phyloP scores from a whole-genome alignment of 768 basidiomycete genomes.

The Suillus sp. region DNA sequence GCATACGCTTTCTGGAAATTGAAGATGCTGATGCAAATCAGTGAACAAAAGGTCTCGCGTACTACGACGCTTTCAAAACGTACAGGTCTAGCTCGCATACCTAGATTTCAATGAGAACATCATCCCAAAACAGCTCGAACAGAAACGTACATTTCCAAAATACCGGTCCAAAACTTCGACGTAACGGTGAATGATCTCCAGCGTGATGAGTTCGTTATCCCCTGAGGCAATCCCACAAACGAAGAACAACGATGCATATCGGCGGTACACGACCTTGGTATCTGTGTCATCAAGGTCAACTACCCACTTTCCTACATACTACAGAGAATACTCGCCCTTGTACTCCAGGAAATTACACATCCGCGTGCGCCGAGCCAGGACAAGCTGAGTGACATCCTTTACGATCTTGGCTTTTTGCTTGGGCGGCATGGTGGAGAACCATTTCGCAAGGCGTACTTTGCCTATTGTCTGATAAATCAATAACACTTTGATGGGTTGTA shows the following conservation, averaged over 20 bases:
- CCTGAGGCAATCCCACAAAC: constrained; percentile 79
- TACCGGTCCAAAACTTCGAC: constrained; percentile 83
- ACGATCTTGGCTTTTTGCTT: constrained; percentile 89
- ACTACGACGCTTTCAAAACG: constrained; percentile 25
- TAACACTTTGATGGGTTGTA: constrained; percentile 11
- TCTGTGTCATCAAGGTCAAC: constrained; percentile 40
- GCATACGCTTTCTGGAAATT: constrained; percentile 97
- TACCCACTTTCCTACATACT: constrained; percentile 22
- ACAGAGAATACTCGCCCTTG: constrained; percentile 65
- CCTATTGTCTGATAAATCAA: constrained; percentile 47
- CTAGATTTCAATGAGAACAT: constrained; percentile 35
- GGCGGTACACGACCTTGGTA: constrained; percentile 88
- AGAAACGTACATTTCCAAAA: constrained; percentile 44
- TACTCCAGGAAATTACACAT: constrained; percentile 99
- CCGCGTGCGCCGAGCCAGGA: constrained; percentile 80
- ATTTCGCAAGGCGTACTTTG: constrained; percentile 93
- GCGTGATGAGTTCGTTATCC: constrained; percentile 90
- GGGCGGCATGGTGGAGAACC: constrained; percentile 84
- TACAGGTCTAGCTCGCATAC: constrained; percentile 93
- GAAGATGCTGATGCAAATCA: constrained; percentile 69
- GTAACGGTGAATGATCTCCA: constrained; percentile 93
- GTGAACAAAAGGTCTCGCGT: background rate
- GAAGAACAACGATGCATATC: constrained; percentile 96
- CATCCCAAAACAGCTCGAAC: background rate
- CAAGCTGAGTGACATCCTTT: constrained; percentile 93